Percentiles rank a stretch among this genome's conserved stretches.
These are phyloP conservation scores for Flaveria linearis DNA, from an alignment of 129 eudicot genomes.

Conservation along the genomic window DNA sequence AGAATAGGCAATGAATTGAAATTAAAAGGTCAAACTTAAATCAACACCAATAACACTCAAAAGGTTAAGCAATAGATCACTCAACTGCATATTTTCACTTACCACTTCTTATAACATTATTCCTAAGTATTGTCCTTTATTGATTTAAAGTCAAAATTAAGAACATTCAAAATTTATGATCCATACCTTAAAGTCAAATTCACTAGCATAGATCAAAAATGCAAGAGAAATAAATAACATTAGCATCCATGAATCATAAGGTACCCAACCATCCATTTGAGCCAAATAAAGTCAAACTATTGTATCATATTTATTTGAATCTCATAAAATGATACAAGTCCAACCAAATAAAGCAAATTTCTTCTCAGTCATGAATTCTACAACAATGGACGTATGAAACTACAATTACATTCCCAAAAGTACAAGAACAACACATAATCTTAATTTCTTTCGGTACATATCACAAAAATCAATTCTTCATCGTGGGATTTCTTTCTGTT, in stretches of 20 bases:
- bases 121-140: not conserved
- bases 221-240: constrained; percentile 15
- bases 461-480: constrained; percentile 43
- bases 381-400: constrained; percentile 62
- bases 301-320: constrained; percentile 56
- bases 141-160: constrained; percentile 6
- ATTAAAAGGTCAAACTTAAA: too few relatives aligned
- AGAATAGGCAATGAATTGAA: too few relatives aligned
- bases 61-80: not conserved
- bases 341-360: constrained; percentile 51
- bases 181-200: not conserved
- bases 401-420: constrained; percentile 47
- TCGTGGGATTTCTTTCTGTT: constrained; percentile 36
- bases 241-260: constrained; percentile 19
- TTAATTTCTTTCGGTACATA: constrained; percentile 53
- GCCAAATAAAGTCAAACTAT: constrained; percentile 23
- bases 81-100: not conserved
- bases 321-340: constrained; percentile 55
- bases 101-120: not conserved
- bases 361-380: constrained; percentile 56
- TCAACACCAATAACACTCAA: too few relatives aligned
- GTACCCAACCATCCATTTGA: constrained; percentile 24
- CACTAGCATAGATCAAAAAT: constrained; percentile 19
- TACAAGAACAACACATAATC: constrained; percentile 35
- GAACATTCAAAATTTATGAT: constrained; percentile 7